These are phyloP conservation scores for Citropsis articulata DNA, from an alignment of 345 rosid genomes.

Conservation along the genomic window DNA sequence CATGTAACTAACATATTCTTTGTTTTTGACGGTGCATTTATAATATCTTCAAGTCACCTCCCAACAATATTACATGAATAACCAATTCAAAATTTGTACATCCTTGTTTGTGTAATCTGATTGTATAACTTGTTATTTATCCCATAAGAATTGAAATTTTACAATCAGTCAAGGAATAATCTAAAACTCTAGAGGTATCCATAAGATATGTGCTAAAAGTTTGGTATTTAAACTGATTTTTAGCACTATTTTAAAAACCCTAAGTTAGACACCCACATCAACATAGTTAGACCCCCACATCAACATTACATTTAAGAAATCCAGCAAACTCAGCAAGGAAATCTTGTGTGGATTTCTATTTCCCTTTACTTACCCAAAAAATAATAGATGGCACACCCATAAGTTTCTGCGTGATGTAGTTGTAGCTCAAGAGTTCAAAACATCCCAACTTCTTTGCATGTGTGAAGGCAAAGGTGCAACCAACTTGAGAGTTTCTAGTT, in stretches of 20 bases:
- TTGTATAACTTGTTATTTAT: not conserved
- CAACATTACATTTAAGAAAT: not conserved
- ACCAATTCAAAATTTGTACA: not conserved
- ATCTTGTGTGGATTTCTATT: not conserved
- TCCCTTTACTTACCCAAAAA: not conserved
- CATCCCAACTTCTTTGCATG: constrained; percentile 75
- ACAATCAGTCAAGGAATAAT: not conserved
- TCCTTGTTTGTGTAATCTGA: not conserved
- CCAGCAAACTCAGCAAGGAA: not conserved
- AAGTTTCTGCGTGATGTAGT: not conserved
- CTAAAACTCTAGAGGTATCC: not conserved
- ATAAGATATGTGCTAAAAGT: not conserved
- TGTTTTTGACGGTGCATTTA: not conserved
- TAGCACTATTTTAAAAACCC: not conserved
- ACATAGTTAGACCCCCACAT: not conserved
- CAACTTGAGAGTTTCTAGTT: constrained; percentile 47
- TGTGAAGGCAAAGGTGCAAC: constrained; percentile 80
- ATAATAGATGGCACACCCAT: not conserved
- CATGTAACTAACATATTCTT: not conserved
- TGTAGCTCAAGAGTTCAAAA: constrained; percentile 37
- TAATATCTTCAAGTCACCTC: not conserved
- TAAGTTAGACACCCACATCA: not conserved
- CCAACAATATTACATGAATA: not conserved
- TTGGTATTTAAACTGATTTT: not conserved
- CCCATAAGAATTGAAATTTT: not conserved